Percentiles rank a stretch among this genome's conserved stretches.
These are phyloP conservation scores for Aquanectria penicillioides DNA, from an alignment of 2,329 filamentous ascomycete species.

Conservation along the genomic window DNA sequence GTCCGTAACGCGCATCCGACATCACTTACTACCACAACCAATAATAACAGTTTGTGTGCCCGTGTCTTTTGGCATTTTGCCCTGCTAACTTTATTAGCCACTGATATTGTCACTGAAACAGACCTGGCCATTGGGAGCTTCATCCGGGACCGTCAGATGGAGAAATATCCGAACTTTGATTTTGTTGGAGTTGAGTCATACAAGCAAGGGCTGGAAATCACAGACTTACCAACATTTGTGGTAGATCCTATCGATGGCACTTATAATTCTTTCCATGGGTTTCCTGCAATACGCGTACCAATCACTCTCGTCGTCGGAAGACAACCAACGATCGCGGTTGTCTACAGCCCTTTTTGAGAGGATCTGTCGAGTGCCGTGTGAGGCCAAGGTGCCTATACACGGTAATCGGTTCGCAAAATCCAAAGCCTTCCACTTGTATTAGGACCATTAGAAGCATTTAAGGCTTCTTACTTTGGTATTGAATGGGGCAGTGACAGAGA, in stretches of 20 bases:
- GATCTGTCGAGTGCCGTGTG: constrained; percentile 73
- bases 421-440: constrained; percentile 50
- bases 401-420: constrained; percentile 51
- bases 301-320: constrained; percentile 73
- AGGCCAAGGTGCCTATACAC: constrained; percentile 70
- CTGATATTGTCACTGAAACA: constrained; percentile 73
- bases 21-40: constrained; percentile 64
- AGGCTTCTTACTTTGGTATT: constrained; percentile 69
- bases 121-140: constrained; percentile 71
- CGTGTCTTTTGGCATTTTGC: background rate
- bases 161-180: constrained; percentile 62
- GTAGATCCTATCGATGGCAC: constrained; percentile 83
- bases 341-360: constrained; percentile 80
- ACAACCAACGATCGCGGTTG: constrained; percentile 72
- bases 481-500: constrained; percentile 77
- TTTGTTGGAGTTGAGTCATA: constrained; percentile 83
- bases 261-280: constrained; percentile 80
- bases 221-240: constrained; percentile 75
- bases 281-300: constrained; percentile 78
- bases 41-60: constrained; percentile 71
- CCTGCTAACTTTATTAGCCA: constrained; percentile 55
- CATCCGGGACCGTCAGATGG: constrained; percentile 60
- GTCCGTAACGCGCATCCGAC: constrained; percentile 63
- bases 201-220: constrained; percentile 69
- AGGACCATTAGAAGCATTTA: constrained; percentile 66